Evolutionary conservation across 257 asterid genomes (phyloP).

Genomic region (Rehmannia glutinosa): DNA sequence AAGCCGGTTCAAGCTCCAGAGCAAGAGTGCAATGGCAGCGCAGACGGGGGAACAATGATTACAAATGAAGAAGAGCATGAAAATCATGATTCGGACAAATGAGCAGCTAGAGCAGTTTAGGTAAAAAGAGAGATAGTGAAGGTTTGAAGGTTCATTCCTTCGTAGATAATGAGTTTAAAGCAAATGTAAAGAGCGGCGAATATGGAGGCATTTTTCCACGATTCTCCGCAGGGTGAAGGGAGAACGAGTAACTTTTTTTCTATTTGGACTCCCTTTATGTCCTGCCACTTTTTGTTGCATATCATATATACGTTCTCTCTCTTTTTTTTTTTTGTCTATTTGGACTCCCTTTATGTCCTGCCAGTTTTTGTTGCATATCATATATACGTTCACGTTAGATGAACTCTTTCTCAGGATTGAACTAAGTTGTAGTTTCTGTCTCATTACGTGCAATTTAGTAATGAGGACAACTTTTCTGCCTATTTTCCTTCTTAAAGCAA

Average conservation of each 20-base stretch:
- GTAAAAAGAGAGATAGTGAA: conserved; percentile 1
- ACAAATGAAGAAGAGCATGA: conserved; percentile 31
- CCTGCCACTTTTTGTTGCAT: conserved; percentile 34
- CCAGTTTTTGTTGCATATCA: too few species aligned
- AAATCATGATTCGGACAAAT: conserved; percentile 16
- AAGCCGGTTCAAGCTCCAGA: conserved; percentile 25
- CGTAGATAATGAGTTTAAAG: conserved; percentile 34
- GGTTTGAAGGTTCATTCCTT: conserved; percentile 7
- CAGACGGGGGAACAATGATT: conserved; percentile 9
- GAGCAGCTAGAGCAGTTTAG: conserved; percentile 24
- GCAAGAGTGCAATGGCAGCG: too few species aligned
- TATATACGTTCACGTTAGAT: neutral
- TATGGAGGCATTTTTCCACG: conserved; percentile 6
- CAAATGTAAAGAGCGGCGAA: conserved; percentile 64
- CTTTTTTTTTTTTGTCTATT: too few species aligned
- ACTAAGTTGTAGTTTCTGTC: neutral
- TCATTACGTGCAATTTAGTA: conserved; percentile 7
- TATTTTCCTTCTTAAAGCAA: neutral
- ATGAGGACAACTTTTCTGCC: neutral
- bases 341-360: too few species aligned
- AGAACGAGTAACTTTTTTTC: neutral
- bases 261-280: conserved; percentile 19
- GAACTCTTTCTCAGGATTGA: neutral
- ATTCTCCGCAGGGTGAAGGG: conserved; percentile 18
- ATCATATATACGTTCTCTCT: too few species aligned